Base-by-base conservation (phyloP, 495 filamentous ascomycete genomes). In the Penicillium fimorum region DNA sequence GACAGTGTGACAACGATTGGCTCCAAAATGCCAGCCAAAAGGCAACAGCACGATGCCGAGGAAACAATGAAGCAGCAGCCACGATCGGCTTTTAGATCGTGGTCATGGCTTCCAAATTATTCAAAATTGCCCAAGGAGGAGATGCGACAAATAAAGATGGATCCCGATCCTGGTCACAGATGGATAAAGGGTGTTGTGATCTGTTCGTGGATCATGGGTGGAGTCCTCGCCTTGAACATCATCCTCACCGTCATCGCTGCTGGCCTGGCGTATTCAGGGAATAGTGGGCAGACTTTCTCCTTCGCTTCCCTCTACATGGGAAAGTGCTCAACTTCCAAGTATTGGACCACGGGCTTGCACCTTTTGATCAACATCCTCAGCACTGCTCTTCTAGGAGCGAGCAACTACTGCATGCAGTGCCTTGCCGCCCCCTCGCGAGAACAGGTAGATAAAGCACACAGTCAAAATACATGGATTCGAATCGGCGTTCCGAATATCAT, bases 401-500 rank as follows among this genome's bases (percentile, higher is more conserved):
- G 51, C 42, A 54, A 46, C 42, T 54, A 45, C 41, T 45, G 25
- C 17, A 54, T 54, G 51, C 51, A 54, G 24, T 33, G 24, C 32
- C 27, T 54, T n/a, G 25, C 40, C 2, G 51, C 51, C 1, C 51
- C 51, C 15, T 30, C 51, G 4, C 51, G 51, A 20, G 7, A 45
- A 12, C 25, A 45, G 9, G 51, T 54, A 3, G 51, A 54, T 24
- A 7, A 24, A 18, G 40, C 40, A 6, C 51, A 54, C 51, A 37
- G 25, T 6, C 40, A 35, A 30, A 27, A 13, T 22, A 54, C 30
- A 33, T 54, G 51, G 51, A 8, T 54, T 54, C 25, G 45, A 35
- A 46, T 54, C 29, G 51, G 51, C 2, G 20, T 43, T 10, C 41
- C 41, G 20, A 43, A 43, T 43, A 43, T 43, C 3, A 20, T 43